A percentile compares a stretch with the other conserved stretches of the same genome.
phyloP scores from a whole-genome alignment of 192 early-diverging fungal species.

The Phycomyces nitens region DNA sequence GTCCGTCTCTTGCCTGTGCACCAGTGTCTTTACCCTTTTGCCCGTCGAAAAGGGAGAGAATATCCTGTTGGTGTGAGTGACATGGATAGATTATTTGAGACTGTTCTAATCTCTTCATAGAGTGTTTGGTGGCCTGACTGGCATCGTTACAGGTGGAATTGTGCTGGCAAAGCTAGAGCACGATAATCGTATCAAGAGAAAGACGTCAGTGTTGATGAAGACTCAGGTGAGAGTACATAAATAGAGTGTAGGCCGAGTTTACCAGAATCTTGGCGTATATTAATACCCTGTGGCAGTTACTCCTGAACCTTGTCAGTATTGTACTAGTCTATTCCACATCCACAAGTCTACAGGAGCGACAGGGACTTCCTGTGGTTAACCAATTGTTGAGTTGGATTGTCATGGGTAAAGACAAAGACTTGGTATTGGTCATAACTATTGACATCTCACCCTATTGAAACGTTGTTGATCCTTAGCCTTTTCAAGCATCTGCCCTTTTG shows the following conservation, averaged over 20 bases:
- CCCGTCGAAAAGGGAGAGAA: slow-evolving; percentile 85
- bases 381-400: slow-evolving; percentile 63
- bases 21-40: slow-evolving; percentile 83
- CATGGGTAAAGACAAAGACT: slow-evolving; percentile 42
- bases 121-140: slow-evolving; percentile 39
- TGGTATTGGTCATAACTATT: background rate
- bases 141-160: slow-evolving; percentile 25
- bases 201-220: background rate
- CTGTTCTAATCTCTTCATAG: slow-evolving; percentile 22
- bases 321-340: slow-evolving; percentile 62
- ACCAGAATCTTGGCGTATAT: too few relatives aligned
- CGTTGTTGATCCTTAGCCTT: slow-evolving; percentile 30
- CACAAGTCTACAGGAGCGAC: slow-evolving; percentile 48
- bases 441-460: background rate
- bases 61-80: slow-evolving; percentile 58
- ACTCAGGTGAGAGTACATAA: slow-evolving; percentile 1
- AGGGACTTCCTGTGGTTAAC: slow-evolving; percentile 69
- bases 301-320: slow-evolving; percentile 50
- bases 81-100: background rate
- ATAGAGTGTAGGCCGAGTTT: too few relatives aligned
- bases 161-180: background rate
- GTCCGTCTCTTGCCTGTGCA: slow-evolving; percentile 62
- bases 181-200: slow-evolving; percentile 4
- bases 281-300: slow-evolving; percentile 3
- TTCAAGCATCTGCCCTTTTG: slow-evolving; percentile 54